Conservation (phyloP, 208 protist genomes). For the Porcisia deanei region DNA sequence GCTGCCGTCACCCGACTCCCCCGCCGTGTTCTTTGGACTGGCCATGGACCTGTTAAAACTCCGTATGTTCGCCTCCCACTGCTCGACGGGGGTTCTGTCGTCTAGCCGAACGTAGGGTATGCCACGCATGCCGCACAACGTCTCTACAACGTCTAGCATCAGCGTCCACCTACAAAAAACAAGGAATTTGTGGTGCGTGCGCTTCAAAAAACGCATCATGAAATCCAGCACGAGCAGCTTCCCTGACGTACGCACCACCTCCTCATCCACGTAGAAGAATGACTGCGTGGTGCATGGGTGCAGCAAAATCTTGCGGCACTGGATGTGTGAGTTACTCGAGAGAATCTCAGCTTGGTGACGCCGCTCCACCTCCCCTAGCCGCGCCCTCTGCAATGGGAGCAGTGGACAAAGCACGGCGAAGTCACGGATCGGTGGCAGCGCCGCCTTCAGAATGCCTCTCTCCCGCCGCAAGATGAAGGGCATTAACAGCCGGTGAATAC, state of each 20-base stretch:
- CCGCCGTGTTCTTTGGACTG: not conserved
- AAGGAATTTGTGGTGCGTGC: constrained; percentile 84
- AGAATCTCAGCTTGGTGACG: constrained; percentile 24
- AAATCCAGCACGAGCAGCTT: constrained; percentile 90
- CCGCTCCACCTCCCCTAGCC: constrained; percentile 32
- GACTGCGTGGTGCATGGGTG: constrained; percentile 87
- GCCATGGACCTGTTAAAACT: constrained; percentile 59
- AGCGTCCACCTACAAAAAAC: constrained; percentile 96
- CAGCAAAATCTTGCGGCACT: constrained; percentile 65
- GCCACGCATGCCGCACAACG: constrained; percentile 44
- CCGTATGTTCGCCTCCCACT: constrained; percentile 82
- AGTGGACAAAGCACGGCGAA: constrained; percentile 49
- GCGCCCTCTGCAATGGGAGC: constrained; percentile 36
- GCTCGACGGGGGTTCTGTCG: constrained; percentile 48
- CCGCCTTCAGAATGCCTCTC: constrained; percentile 35
- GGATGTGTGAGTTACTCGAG: constrained; percentile 50
- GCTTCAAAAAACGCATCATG: constrained; percentile 72
- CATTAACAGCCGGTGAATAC: constrained; percentile 42
- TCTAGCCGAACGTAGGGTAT: constrained; percentile 73
- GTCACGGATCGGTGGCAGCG: constrained; percentile 45
- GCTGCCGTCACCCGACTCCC: too few relatives aligned
- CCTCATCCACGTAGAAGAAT: constrained; percentile 63
- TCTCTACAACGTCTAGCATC: constrained; percentile 78
- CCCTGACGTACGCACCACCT: constrained; percentile 61
- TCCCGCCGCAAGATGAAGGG: constrained; percentile 55